Evolutionary conservation across 371 early-diverging fungal genomes (phyloP).

Genomic region (Rhizomucor miehei): DNA sequence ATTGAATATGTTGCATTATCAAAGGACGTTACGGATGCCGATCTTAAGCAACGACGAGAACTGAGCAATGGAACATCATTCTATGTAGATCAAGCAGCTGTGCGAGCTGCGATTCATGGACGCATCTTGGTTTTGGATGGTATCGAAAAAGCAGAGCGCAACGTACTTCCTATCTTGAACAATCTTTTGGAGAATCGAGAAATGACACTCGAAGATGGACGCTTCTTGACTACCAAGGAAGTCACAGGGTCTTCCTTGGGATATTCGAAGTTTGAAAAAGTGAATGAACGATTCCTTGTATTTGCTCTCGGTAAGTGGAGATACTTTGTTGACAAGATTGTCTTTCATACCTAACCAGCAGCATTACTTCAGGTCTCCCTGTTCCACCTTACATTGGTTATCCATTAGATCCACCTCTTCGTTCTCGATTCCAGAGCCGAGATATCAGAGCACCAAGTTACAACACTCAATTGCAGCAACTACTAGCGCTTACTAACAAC

Average conservation of each 20-base stretch:
- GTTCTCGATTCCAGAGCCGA: conserved; percentile 78
- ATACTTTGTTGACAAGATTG: background rate
- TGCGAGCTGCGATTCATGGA: conserved; percentile 81
- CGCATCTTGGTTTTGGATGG: conserved; percentile 80
- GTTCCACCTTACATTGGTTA: conserved; percentile 79
- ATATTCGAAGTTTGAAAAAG: conserved; percentile 57
- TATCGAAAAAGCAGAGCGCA: conserved; percentile 84
- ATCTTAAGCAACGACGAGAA: conserved; percentile 84
- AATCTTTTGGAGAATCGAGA: conserved; percentile 87
- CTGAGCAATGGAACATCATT: conserved; percentile 68
- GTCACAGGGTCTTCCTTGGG: conserved; percentile 26
- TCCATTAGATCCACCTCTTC: conserved; percentile 81
- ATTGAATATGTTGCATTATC: conserved; percentile 80
- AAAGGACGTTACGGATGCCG: conserved; percentile 78
- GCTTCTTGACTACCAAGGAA: conserved; percentile 73
- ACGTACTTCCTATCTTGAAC: conserved; percentile 84
- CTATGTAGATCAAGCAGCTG: conserved; percentile 78
- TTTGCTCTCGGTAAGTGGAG: conserved; percentile 62
- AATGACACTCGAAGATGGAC: conserved; percentile 85
- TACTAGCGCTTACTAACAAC: conserved; percentile 30
- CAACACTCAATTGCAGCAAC: conserved; percentile 57
- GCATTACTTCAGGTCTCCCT: conserved; percentile 51
- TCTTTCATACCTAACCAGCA: background rate
- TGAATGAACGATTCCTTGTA: conserved; percentile 70
- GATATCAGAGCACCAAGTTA: conserved; percentile 62